These are phyloP conservation scores for Fraxinus velutina DNA, from an alignment of 305 asterid genomes.

Conservation along the genomic window DNA sequence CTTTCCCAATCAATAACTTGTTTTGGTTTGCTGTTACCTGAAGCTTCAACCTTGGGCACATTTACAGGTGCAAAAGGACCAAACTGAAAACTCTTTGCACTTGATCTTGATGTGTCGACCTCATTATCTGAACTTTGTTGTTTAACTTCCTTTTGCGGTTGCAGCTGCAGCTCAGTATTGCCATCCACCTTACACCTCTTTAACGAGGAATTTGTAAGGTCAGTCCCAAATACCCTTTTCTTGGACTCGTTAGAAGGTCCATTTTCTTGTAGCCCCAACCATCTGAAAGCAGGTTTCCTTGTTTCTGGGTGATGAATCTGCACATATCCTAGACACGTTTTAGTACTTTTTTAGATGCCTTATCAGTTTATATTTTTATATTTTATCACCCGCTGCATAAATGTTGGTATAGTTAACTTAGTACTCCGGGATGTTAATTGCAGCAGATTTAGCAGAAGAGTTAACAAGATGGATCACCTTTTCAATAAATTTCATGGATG, in stretches of 20 bases:
- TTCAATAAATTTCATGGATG: constrained; percentile 88
- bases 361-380: background rate
- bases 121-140: constrained; percentile 49
- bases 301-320: constrained; percentile 92
- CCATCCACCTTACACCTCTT: constrained; percentile 61
- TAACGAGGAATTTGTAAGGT: constrained; percentile 54
- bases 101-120: constrained; percentile 35
- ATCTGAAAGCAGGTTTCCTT: constrained; percentile 91
- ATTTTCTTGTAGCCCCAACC: constrained; percentile 68
- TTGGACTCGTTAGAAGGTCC: constrained; percentile 41
- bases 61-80: constrained; percentile 93
- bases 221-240: constrained; percentile 83
- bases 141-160: constrained; percentile 38
- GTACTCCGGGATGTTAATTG: background rate
- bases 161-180: constrained; percentile 35
- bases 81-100: constrained; percentile 52
- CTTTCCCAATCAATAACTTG: constrained; percentile 64
- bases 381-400: background rate
- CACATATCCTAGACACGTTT: constrained; percentile 17
- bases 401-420: background rate
- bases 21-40: constrained; percentile 40
- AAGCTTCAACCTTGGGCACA: constrained; percentile 40
- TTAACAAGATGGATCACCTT: constrained; percentile 46
- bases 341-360: background rate
- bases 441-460: background rate